Conservation (phyloP, 495 filamentous ascomycete species). For the Zalerion maritima region DNA sequence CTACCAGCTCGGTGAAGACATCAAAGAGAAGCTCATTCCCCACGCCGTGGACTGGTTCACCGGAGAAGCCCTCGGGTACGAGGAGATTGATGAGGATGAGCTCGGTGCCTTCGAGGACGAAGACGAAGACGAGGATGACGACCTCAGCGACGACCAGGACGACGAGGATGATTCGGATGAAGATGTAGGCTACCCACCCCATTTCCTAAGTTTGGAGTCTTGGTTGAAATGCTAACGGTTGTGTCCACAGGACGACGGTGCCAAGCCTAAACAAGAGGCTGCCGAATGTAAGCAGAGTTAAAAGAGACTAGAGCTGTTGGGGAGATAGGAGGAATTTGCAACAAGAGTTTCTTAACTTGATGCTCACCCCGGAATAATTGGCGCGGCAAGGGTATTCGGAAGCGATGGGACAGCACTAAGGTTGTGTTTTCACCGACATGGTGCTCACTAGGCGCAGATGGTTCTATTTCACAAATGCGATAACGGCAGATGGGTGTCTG, state of each 20-base stretch:
- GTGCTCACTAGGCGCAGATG: no score
- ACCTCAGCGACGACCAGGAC: conserved; percentile 70
- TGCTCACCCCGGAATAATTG: no score
- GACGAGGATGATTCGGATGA: conserved; percentile 87
- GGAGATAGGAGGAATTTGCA: no score
- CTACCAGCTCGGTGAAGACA: conserved; percentile 97
- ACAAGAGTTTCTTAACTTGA: no score
- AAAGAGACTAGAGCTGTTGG: no score
- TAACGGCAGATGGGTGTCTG: no score
- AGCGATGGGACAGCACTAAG: no score
- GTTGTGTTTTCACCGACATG: no score
- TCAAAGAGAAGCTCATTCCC: conserved; percentile 99
- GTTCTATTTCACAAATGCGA: no score
- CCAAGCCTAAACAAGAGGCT: conserved; percentile 97
- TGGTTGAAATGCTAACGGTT: conserved; percentile 17
- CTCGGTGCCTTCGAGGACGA: conserved; percentile 74
- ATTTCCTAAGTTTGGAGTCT: conserved; percentile 1
- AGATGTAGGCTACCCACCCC: conserved; percentile 48
- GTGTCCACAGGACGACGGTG: conserved; percentile 70
- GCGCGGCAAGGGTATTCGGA: no score
- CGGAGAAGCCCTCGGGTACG: conserved; percentile 91
- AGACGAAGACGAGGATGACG: conserved; percentile 73
- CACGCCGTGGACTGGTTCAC: conserved; percentile 99
- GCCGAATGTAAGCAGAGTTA: conserved; percentile 99
- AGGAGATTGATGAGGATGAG: conserved; percentile 85